Evolutionary conservation across 1,284 basidiomycete species (phyloP).

Genomic region (Vanrija sp.): DNA sequence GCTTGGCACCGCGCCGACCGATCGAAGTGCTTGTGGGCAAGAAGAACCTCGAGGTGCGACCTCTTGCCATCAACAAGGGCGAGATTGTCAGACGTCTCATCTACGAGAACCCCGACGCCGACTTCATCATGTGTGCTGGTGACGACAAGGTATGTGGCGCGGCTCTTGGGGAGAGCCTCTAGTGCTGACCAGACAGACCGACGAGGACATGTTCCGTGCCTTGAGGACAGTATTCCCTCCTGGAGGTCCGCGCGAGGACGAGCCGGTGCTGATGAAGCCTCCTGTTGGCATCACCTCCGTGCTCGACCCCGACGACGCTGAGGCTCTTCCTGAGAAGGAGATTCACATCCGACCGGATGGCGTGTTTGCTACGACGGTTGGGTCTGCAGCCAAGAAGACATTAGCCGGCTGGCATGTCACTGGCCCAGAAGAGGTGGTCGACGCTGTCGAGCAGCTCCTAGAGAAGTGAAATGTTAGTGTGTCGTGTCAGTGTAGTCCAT

Average conservation of each 20-base stretch:
- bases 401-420: slow-evolving; percentile 86
- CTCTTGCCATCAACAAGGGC: slow-evolving; percentile 93
- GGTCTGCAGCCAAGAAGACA: slow-evolving; percentile 78
- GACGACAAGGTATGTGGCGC: slow-evolving; percentile 78
- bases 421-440: slow-evolving; percentile 48
- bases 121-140: slow-evolving; percentile 95
- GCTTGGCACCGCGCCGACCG: slow-evolving; percentile 76
- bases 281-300: slow-evolving; percentile 65
- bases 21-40: slow-evolving; percentile 95
- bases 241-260: slow-evolving; percentile 49
- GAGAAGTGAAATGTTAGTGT: slow-evolving; percentile 4
- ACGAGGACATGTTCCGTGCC: slow-evolving; percentile 95
- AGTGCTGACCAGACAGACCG: slow-evolving; percentile 56
- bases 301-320: slow-evolving; percentile 48
- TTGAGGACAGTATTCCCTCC: slow-evolving; percentile 56
- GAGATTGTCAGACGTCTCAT: slow-evolving; percentile 94
- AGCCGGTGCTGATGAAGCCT: slow-evolving; percentile 60
- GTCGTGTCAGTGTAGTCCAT: not conserved
- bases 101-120: slow-evolving; percentile 85
- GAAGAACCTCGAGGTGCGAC: slow-evolving; percentile 97
- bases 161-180: not conserved
- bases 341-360: slow-evolving; percentile 63
- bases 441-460: slow-evolving; percentile 38
- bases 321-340: slow-evolving; percentile 55
- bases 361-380: slow-evolving; percentile 84